Evolutionary conservation across 768 basidiomycete genomes (phyloP).

Genomic region (Lactifluus rugatus): DNA sequence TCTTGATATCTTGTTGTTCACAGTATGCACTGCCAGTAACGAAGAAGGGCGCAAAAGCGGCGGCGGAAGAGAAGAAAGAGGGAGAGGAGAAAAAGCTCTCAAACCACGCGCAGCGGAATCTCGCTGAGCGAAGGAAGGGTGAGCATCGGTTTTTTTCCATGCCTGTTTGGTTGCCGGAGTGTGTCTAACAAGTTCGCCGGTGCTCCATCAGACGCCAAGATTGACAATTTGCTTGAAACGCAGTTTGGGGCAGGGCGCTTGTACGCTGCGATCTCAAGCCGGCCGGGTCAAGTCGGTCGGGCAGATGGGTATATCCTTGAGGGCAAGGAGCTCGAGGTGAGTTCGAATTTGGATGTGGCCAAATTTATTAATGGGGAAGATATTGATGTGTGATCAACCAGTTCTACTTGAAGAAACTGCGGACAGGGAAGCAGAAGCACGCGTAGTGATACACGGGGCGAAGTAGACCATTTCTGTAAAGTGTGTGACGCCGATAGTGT

Average conservation of each 20-base stretch:
- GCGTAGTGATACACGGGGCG: slow-evolving; percentile 31
- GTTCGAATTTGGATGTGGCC: slow-evolving; percentile 20
- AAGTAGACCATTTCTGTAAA: not conserved
- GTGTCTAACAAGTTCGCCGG: slow-evolving; percentile 7
- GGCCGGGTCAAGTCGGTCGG: slow-evolving; percentile 95
- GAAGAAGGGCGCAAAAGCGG: slow-evolving; percentile 69
- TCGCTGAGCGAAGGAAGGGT: slow-evolving; percentile 92
- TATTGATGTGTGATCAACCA: slow-evolving; percentile 25
- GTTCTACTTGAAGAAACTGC: slow-evolving; percentile 94
- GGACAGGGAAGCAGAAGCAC: slow-evolving; percentile 93
- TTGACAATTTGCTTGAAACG: slow-evolving; percentile 79
- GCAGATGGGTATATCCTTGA: slow-evolving; percentile 96
- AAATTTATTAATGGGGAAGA: not conserved
- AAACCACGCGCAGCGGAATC: slow-evolving; percentile 77
- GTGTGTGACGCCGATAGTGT: not conserved
- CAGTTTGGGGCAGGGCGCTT: slow-evolving; percentile 95
- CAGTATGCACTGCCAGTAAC: slow-evolving; percentile 94
- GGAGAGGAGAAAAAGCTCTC: slow-evolving; percentile 68
- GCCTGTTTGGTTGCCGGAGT: not conserved
- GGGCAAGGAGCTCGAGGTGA: slow-evolving; percentile 95
- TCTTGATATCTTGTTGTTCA: not conserved
- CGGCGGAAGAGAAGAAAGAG: slow-evolving; percentile 44
- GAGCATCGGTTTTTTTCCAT: slow-evolving; percentile 16
- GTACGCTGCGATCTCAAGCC: slow-evolving; percentile 85
- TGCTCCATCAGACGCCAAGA: slow-evolving; percentile 59